Base-by-base conservation (phyloP, 2,329 filamentous ascomycete species). In the Bertia moriformis region DNA sequence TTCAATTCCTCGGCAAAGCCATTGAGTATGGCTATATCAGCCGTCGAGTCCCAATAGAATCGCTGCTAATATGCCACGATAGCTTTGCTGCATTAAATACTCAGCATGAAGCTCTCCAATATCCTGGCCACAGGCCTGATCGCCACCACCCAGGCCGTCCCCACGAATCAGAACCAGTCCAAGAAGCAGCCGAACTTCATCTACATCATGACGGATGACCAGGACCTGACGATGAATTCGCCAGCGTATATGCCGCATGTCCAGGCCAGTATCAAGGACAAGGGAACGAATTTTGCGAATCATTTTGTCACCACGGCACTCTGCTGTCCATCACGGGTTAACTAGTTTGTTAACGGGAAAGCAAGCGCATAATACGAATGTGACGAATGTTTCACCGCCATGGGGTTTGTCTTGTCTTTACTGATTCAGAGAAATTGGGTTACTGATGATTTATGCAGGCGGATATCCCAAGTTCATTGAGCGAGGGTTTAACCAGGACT, bases 191-290 rank as follows among this genome's bases (percentile, higher is more conserved):
- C 67, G 1, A 78, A 78, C 46, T 69, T 78, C 42, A 57, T 79
- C 20, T 74, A 80, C 45, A 67, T 80, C 43, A 57, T 80, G 32
- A 77, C 73, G 0, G 76, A 81, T 47, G 75, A 80, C 46, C 76
- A 80, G 50, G 75, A 81, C 49, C 51, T 74, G 3, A 68, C 73
- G 45, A 55, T 80, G 47, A 56, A 72, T 38, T 79, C 74, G 0
- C 45, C 78, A 2, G 60, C 67, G 14, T 77, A 77, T 46, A 69
- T 73, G 54, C 71, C 70, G 0, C 52, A 64, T 4, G 55, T 77
- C 3, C 58, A 69, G 42, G 67, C 71, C 45, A 63, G 74, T 42
- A 53, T 79, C 13, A 57, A 61, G 18, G 59, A 69, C n/a, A 53
- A 73, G 40, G 74, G 73, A 0, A 72, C 69, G 0, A 63, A 62